Percentiles rank a stretch among this genome's conserved stretches.
Conservation (phyloP, 2,329 filamentous ascomycete species). For the Grosmannia huntii region DNA sequence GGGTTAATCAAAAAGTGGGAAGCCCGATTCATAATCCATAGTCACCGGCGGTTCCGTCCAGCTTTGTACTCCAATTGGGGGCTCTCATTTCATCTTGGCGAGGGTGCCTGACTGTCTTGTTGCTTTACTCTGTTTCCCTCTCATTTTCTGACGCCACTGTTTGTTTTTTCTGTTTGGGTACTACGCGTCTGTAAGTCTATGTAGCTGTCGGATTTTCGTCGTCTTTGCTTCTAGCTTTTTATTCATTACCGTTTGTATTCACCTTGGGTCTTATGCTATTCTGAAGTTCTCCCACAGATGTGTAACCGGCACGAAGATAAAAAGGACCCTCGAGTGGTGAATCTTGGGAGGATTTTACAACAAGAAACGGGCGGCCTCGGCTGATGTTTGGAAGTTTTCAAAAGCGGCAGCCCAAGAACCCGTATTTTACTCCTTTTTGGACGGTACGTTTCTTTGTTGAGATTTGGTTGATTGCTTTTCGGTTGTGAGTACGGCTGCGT, state of each 20-base stretch:
- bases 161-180: not conserved
- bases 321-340: not conserved
- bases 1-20: not conserved
- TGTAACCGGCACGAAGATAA: not conserved
- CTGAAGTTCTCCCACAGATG: not conserved
- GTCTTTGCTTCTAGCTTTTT: not conserved
- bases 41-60: not conserved
- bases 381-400: not conserved
- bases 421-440: not conserved
- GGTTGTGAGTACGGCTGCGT: too few relatives aligned
- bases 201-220: not conserved
- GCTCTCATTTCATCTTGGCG: not conserved
- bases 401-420: not conserved
- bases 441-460: too few relatives aligned
- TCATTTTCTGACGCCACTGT: conserved; percentile 6
- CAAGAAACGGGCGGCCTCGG: not conserved
- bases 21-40: not conserved
- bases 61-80: not conserved
- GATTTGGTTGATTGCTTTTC: too few relatives aligned
- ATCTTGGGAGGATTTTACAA: not conserved
- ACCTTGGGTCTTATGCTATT: not conserved
- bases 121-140: conserved; percentile 10
- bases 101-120: not conserved
- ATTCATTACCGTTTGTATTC: too few relatives aligned
- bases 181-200: not conserved